These are phyloP conservation scores for Mucor plumbeus DNA, from an alignment of 371 early-diverging fungal species.

Conservation along the genomic window DNA sequence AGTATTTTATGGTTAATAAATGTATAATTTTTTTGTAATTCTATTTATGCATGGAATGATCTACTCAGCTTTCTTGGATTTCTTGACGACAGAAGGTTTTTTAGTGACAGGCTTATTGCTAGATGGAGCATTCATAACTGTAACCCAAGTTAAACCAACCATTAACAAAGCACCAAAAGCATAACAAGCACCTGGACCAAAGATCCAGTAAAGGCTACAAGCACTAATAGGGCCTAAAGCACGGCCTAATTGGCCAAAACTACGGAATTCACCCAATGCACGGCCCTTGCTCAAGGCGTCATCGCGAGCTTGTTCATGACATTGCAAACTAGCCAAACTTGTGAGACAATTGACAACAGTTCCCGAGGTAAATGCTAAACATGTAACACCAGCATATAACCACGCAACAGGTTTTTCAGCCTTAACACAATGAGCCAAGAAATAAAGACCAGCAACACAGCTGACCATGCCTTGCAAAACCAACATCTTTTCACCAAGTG, in stretches of 20 bases:
- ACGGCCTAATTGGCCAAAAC: conserved; percentile 92
- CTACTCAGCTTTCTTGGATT: conserved; percentile 16
- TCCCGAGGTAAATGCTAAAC: conserved; percentile 88
- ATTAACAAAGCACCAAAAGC: conserved; percentile 42
- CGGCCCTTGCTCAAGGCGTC: conserved; percentile 64
- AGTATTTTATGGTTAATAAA: background rate
- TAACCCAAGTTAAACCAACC: conserved; percentile 29
- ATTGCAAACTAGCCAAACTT: conserved; percentile 70
- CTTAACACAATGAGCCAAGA: conserved; percentile 62
- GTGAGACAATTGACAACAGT: conserved; percentile 94
- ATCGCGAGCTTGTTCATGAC: conserved; percentile 41
- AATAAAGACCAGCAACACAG: conserved; percentile 72
- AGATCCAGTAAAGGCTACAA: conserved; percentile 88
- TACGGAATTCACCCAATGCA: conserved; percentile 86
- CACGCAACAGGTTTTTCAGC: conserved; percentile 13
- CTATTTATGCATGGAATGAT: background rate
- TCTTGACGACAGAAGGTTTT: background rate
- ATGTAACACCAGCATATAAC: conserved; percentile 66
- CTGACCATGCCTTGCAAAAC: conserved; percentile 80
- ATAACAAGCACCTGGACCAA: conserved; percentile 72
- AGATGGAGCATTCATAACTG: conserved; percentile 16
- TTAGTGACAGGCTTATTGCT: background rate
- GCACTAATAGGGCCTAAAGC: conserved; percentile 89
- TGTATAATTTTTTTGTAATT: background rate
- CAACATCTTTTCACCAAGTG: conserved; percentile 71